Conservation (phyloP, 2,329 filamentous ascomycete genomes). For the Aspergillus neoniger region DNA sequence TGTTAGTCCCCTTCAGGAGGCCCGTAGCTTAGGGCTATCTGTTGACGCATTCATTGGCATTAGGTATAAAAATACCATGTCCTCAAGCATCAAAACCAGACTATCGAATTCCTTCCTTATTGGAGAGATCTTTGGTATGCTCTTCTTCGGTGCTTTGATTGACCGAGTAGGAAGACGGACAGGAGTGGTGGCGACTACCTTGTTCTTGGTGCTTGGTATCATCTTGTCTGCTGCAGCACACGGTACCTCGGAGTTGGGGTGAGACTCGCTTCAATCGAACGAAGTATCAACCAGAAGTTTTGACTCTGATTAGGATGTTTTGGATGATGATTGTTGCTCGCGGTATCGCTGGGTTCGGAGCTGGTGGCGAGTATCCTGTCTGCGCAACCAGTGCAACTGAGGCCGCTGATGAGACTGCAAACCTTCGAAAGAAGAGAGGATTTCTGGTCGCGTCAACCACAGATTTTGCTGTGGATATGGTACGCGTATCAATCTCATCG, state of each 20-base stretch:
- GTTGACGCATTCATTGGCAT: conserved; percentile 6
- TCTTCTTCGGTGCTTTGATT: conserved; percentile 54
- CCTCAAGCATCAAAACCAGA: conserved; percentile 49
- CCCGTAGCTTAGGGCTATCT: too few species aligned
- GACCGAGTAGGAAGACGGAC: conserved; percentile 55
- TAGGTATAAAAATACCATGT: conserved; percentile 36
- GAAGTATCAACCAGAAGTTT: neutral
- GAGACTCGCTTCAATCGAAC: neutral
- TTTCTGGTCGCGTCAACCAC: conserved; percentile 29
- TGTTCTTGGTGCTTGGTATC: conserved; percentile 51
- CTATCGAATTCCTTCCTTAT: conserved; percentile 59
- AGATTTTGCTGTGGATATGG: conserved; percentile 29
- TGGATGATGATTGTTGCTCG: conserved; percentile 52
- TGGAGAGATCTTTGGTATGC: conserved; percentile 59
- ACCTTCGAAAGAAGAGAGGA: conserved; percentile 26
- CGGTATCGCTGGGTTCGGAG: conserved; percentile 38
- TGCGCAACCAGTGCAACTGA: conserved; percentile 30
- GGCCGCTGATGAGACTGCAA: conserved; percentile 27
- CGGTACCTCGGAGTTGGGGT: conserved; percentile 42
- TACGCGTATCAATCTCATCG: neutral
- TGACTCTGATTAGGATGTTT: conserved; percentile 37
- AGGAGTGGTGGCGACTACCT: conserved; percentile 51
- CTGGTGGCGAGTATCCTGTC: conserved; percentile 43
- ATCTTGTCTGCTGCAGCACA: conserved; percentile 50
- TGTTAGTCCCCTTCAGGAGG: conserved; percentile 21